Percentiles rank a stretch among this genome's conserved stretches.
Conservation (phyloP, 2,329 filamentous ascomycete species). For the Hymenoscyphus infarciens region DNA sequence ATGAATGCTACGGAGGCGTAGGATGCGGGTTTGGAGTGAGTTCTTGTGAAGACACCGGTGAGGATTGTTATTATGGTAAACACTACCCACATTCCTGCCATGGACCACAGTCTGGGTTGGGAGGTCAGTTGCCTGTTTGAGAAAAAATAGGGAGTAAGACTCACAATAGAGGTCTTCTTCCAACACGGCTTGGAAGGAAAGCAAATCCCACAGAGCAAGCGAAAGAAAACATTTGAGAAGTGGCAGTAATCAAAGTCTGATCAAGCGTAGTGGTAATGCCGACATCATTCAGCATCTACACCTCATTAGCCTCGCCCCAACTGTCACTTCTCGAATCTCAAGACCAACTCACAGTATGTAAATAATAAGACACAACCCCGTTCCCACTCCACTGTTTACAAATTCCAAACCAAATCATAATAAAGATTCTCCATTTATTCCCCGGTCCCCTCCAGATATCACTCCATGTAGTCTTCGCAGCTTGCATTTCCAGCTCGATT, state of each 20-base stretch:
- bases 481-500: conserved; percentile 36
- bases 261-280: conserved; percentile 21
- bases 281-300: conserved; percentile 22
- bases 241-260: conserved; percentile 30
- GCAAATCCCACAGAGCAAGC: conserved; percentile 47
- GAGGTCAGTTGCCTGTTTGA: background rate
- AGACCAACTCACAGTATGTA: conserved; percentile 37
- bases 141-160: background rate
- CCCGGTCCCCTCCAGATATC: conserved; percentile 4
- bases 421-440: conserved; percentile 14
- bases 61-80: conserved; percentile 33
- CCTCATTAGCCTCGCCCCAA: background rate
- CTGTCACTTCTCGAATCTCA: background rate
- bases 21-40: conserved; percentile 25
- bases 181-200: conserved; percentile 38
- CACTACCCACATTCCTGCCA: conserved; percentile 32
- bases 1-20: conserved; percentile 37
- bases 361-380: conserved; percentile 25
- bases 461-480: conserved; percentile 19
- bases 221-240: conserved; percentile 29
- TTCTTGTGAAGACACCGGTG: conserved; percentile 22
- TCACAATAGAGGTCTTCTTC: conserved; percentile 20
- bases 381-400: conserved; percentile 26
- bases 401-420: conserved; percentile 20
- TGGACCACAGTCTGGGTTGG: conserved; percentile 15